phyloP scores from a whole-genome alignment of 1,139 yeast species.

The Yamadazyma membranifaciens region DNA sequence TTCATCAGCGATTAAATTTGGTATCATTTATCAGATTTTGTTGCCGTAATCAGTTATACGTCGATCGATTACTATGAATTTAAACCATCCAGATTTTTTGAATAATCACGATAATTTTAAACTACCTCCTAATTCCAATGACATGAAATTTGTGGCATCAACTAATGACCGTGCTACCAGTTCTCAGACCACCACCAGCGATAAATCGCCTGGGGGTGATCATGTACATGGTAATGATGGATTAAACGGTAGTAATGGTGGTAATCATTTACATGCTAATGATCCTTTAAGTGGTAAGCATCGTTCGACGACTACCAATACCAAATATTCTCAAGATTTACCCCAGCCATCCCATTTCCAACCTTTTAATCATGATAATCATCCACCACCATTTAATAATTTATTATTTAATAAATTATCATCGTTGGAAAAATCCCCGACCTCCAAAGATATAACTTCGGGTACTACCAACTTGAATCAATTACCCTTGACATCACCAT shows the following conservation, averaged over 20 bases:
- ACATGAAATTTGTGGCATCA: neutral
- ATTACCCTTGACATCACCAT: conserved; percentile 15
- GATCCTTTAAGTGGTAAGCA: neutral
- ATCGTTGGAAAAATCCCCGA: conserved; percentile 17
- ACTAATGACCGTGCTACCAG: neutral
- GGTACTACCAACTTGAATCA: conserved; percentile 1
- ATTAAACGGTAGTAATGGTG: too few relatives aligned
- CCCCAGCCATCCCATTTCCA: too few relatives aligned
- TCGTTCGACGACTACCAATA: too few relatives aligned
- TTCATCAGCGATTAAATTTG: neutral
- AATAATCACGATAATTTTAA: conserved; percentile 13
- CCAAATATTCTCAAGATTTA: too few relatives aligned
- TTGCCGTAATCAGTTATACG: too few relatives aligned
- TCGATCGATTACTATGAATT: conserved; percentile 21
- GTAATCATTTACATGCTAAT: too few relatives aligned
- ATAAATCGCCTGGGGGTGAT: too few relatives aligned
- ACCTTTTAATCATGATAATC: conserved; percentile 1
- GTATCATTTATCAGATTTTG: too few relatives aligned
- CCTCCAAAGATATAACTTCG: conserved; percentile 1
- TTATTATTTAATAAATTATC: conserved; percentile 27
- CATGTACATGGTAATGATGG: too few relatives aligned
- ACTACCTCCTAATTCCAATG: conserved; percentile 15
- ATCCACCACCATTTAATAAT: conserved; percentile 2
- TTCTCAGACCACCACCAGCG: too few relatives aligned
- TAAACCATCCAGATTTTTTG: conserved; percentile 41